Evolutionary conservation across 2,329 filamentous ascomycete genomes (phyloP).

Genomic region (Botrytis pseudocinerea): DNA sequence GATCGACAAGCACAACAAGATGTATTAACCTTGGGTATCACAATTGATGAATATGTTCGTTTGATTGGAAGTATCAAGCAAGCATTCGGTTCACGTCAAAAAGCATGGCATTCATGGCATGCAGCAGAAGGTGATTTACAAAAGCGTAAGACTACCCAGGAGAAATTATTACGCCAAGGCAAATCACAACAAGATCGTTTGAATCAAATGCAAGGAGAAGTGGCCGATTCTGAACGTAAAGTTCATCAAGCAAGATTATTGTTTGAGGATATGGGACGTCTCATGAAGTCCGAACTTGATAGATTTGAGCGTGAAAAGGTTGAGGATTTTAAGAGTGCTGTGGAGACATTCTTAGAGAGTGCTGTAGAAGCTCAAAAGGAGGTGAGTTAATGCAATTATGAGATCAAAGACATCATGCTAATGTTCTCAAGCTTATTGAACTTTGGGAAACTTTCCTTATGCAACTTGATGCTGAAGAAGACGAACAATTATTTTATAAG

Average conservation of each 20-base stretch:
- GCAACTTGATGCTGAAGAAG: conserved; percentile 92
- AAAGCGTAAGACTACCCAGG: conserved; percentile 85
- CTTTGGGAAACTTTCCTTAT: conserved; percentile 98
- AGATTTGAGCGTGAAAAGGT: conserved; percentile 97
- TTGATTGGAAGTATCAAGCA: conserved; percentile 94
- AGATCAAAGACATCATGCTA: conserved; percentile 4
- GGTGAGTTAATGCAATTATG: conserved; percentile 53
- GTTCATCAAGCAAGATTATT: conserved; percentile 86
- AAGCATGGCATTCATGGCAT: conserved; percentile 95
- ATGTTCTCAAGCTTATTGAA: conserved; percentile 60
- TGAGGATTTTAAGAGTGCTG: conserved; percentile 96
- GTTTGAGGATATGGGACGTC: conserved; percentile 95
- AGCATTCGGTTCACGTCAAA: conserved; percentile 88
- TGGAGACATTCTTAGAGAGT: conserved; percentile 96
- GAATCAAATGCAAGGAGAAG: conserved; percentile 88
- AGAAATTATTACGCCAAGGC: conserved; percentile 92
- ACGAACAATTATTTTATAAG: conserved; percentile 68
- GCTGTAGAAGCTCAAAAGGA: conserved; percentile 98
- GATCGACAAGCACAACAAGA: conserved; percentile 97
- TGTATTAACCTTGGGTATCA: conserved; percentile 92
- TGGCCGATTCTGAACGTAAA: conserved; percentile 90
- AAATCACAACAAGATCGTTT: conserved; percentile 94
- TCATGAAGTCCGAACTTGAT: conserved; percentile 90
- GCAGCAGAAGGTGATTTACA: conserved; percentile 83
- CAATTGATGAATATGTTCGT: conserved; percentile 97